These are phyloP conservation scores for Colletotrichum agaves DNA, from an alignment of 2,329 filamentous ascomycete genomes.

Conservation along the genomic window DNA sequence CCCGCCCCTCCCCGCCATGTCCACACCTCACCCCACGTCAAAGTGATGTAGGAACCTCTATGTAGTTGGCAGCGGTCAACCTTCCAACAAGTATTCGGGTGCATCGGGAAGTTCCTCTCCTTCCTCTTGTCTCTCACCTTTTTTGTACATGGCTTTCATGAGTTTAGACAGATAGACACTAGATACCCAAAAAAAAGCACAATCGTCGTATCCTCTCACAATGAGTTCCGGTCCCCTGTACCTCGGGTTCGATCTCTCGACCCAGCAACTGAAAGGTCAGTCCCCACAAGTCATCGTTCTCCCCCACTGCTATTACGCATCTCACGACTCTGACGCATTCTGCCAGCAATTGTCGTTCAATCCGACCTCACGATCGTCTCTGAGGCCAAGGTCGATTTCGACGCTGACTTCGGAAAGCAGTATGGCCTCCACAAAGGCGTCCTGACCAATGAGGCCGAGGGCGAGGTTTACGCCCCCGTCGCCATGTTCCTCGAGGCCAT, in stretches of 20 bases:
- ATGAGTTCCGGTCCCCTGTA: slow-evolving; percentile 70
- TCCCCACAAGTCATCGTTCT: neutral
- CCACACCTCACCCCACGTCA: slow-evolving; percentile 37
- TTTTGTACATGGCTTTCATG: neutral
- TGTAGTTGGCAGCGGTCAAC: slow-evolving; percentile 18
- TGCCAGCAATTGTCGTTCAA: slow-evolving; percentile 80
- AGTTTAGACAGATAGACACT: slow-evolving; percentile 8
- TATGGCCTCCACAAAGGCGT: slow-evolving; percentile 92
- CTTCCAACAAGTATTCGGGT: slow-evolving; percentile 12
- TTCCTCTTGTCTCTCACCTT: neutral
- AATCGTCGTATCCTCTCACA: neutral
- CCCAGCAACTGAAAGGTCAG: slow-evolving; percentile 92
- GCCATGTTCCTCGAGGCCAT: slow-evolving; percentile 95
- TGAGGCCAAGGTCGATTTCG: slow-evolving; percentile 94
- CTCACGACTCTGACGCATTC: slow-evolving; percentile 17
- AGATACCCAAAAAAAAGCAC: slow-evolving; percentile 3
- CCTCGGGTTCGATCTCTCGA: slow-evolving; percentile 94
- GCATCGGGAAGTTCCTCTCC: neutral
- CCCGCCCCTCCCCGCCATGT: slow-evolving; percentile 32
- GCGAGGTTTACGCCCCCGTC: slow-evolving; percentile 92
- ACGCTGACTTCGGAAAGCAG: slow-evolving; percentile 77
- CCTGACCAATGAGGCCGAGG: slow-evolving; percentile 80
- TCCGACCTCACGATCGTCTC: slow-evolving; percentile 83
- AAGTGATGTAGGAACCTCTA: slow-evolving; percentile 23
- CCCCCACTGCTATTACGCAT: neutral